These are phyloP conservation scores for Heterobasidion occidentale DNA, from an alignment of 1,284 basidiomycete genomes.

Conservation along the genomic window DNA sequence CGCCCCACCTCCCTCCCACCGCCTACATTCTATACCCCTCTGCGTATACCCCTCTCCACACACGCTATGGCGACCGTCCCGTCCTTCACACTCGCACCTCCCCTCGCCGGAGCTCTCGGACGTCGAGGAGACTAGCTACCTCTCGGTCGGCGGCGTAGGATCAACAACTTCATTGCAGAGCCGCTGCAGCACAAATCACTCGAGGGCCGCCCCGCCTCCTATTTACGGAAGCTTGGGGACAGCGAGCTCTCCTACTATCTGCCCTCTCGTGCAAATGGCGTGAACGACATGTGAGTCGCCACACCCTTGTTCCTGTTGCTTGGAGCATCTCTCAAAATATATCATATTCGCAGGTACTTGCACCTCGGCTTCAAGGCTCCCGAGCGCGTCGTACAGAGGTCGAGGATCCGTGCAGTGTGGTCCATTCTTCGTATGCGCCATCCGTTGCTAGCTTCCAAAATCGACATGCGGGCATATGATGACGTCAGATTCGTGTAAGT, in stretches of 20 bases:
- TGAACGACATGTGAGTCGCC: conserved; percentile 69
- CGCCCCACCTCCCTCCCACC: not conserved
- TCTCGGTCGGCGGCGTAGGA: not conserved
- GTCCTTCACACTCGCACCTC: not conserved
- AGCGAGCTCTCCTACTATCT: conserved; percentile 69
- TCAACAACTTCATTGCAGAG: not conserved
- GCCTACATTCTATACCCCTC: not conserved
- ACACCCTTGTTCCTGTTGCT: not conserved
- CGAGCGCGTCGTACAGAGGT: conserved; percentile 28
- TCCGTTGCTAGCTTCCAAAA: conserved; percentile 54
- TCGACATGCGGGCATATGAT: conserved; percentile 54
- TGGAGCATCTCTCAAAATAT: conserved; percentile 1
- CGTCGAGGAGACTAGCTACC: not conserved
- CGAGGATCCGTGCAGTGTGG: conserved; percentile 56
- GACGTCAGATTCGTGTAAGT: conserved; percentile 60
- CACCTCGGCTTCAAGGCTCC: conserved; percentile 59
- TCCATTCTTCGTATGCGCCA: conserved; percentile 60
- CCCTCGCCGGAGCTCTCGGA: conserved; percentile 7
- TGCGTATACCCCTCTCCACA: not conserved
- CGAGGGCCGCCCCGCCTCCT: conserved; percentile 3
- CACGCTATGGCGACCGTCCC: not conserved
- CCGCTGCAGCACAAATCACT: not conserved
- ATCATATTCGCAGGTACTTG: conserved; percentile 42
- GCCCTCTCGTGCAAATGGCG: conserved; percentile 63
- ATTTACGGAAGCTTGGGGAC: conserved; percentile 48